Conservation (phyloP, 208 protist species). For the Leishmania braziliensis region DNA sequence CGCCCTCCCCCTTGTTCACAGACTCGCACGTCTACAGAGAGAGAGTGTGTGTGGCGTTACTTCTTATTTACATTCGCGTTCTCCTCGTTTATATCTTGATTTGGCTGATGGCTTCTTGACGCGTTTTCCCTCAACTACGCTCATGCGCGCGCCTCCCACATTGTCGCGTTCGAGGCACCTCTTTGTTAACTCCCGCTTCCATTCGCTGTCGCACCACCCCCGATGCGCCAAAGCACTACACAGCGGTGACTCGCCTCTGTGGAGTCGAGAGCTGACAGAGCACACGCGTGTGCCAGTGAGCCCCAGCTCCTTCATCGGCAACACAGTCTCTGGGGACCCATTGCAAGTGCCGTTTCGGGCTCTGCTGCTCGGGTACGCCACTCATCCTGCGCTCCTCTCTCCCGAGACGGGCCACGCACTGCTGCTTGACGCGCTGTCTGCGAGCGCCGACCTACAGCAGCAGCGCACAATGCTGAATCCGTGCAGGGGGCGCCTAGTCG, state of each 20-base stretch:
- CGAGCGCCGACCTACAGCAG: constrained; percentile 32
- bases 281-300: background rate
- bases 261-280: constrained; percentile 10
- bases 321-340: background rate
- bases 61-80: background rate
- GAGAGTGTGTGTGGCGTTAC: background rate
- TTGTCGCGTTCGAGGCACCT: background rate
- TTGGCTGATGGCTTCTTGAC: background rate
- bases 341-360: constrained; percentile 21
- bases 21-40: background rate
- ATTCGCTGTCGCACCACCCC: background rate
- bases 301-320: background rate
- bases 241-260: background rate
- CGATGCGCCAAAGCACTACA: background rate
- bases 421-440: constrained; percentile 31
- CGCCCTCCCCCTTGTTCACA: background rate
- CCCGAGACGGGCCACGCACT: constrained; percentile 22
- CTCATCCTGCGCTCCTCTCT: constrained; percentile 18
- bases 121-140: background rate
- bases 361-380: constrained; percentile 20
- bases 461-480: constrained; percentile 22
- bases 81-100: background rate
- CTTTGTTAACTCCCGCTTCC: background rate
- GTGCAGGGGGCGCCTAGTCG: constrained; percentile 33
- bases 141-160: constrained; percentile 6